These are phyloP conservation scores for Eragrostis tef DNA, from an alignment of 202 grass and related monocot species.

Conservation along the genomic window DNA sequence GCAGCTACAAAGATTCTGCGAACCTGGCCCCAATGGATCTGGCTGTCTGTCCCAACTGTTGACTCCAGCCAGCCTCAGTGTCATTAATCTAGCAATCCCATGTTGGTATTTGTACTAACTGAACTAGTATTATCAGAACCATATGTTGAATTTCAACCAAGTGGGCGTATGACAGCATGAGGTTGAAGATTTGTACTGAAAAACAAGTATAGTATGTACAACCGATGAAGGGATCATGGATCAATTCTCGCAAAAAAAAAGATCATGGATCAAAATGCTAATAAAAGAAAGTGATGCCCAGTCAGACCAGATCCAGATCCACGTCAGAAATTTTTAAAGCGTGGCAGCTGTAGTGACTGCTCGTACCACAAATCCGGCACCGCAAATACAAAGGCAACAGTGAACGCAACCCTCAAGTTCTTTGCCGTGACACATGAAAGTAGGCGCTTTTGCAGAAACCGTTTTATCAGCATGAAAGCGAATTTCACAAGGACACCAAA, in stretches of 20 bases:
- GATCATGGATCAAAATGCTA: neutral
- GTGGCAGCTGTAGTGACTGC: neutral
- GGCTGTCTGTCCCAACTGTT: neutral
- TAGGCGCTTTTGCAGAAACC: neutral
- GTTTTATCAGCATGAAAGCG: no score
- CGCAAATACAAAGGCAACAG: neutral
- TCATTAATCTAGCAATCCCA: neutral
- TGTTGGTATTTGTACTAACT: neutral
- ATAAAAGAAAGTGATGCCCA: neutral
- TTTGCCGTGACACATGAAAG: no score
- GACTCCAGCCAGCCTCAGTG: neutral
- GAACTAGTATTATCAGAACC: no score
- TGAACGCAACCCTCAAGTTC: no score
- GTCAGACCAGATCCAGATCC: constrained; percentile 24
- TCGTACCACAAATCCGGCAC: neutral
- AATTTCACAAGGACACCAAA: no score
- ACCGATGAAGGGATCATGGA: neutral
- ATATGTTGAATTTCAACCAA: no score
- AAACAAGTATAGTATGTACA: neutral
- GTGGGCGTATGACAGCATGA: no score
- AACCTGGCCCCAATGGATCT: constrained; percentile 18
- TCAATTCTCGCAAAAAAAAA: no score
- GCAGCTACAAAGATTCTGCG: constrained; percentile 42
- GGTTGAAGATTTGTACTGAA: no score
- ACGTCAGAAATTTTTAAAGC: neutral